phyloP scores from a whole-genome alignment of 1,284 basidiomycete species.

The Earliella scabrosa region DNA sequence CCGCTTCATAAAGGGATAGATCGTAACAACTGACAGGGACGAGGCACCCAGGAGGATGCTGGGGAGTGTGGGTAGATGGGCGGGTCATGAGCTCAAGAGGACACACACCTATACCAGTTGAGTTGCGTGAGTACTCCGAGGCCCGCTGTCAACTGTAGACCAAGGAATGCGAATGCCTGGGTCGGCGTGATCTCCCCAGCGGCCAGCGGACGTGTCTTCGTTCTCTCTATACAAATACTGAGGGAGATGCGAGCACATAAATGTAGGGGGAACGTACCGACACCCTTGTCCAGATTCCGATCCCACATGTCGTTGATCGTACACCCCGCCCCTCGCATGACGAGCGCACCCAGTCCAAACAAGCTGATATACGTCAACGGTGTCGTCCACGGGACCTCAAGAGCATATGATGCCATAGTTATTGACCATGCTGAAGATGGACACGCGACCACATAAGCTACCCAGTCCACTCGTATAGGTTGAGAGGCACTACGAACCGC shows the following conservation, averaged over 20 bases:
- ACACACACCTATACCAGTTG: conserved; percentile 90
- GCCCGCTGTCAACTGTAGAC: conserved; percentile 82
- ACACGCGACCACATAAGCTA: too few species aligned
- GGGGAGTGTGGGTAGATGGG: too few species aligned
- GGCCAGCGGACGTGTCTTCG: conserved; percentile 75
- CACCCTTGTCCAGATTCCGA: conserved; percentile 85
- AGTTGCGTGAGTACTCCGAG: conserved; percentile 91
- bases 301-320: conserved; percentile 99
- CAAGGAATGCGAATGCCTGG: conserved; percentile 86
- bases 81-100: too few species aligned
- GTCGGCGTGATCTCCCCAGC: conserved; percentile 78
- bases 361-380: conserved; percentile 80
- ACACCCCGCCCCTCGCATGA: conserved; percentile 99
- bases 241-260: too few species aligned
- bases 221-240: conserved; percentile 58
- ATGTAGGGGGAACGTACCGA: conserved; percentile 62
- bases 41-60: conserved; percentile 93
- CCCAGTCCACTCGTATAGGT: too few species aligned
- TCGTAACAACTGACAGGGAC: conserved; percentile 83
- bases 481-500: too few species aligned
- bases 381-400: conserved; percentile 63
- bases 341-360: conserved; percentile 89
- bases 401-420: conserved; percentile 88
- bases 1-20: conserved; percentile 98
- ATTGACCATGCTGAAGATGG: conserved; percentile 85